phyloP scores from a whole-genome alignment of 805 yeast species.

The Metschnikowia drakensbergensis region DNA sequence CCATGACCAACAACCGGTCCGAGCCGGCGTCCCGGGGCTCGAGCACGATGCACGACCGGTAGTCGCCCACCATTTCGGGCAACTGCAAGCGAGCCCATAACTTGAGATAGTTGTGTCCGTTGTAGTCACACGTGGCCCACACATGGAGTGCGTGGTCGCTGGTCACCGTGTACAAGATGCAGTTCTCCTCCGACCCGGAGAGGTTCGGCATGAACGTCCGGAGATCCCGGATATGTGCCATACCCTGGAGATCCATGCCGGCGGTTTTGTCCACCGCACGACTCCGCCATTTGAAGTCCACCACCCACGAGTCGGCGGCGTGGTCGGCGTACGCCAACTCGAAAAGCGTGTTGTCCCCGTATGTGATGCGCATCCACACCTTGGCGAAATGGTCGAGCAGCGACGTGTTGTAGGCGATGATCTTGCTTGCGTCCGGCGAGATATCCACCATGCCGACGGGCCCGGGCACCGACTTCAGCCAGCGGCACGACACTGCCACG shows the following conservation, averaged over 20 bases:
- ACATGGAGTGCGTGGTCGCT: constrained; percentile 56
- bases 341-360: constrained; percentile 57
- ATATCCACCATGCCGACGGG: constrained; percentile 57
- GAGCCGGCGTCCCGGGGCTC: constrained; percentile 9
- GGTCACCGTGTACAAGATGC: constrained; percentile 58
- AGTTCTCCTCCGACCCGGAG: constrained; percentile 32
- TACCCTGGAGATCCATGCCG: constrained; percentile 12
- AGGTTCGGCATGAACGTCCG: constrained; percentile 29
- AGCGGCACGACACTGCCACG: constrained; percentile 32
- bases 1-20: constrained; percentile 39
- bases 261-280: constrained; percentile 32
- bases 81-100: constrained; percentile 50
- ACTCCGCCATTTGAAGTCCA: constrained; percentile 38
- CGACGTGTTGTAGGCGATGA: constrained; percentile 56
- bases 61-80: constrained; percentile 6
- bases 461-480: constrained; percentile 54
- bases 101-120: constrained; percentile 53
- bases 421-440: constrained; percentile 63
- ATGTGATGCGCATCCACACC: constrained; percentile 72
- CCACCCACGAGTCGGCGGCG: constrained; percentile 45
- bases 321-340: constrained; percentile 70
- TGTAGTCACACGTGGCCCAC: constrained; percentile 65
- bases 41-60: constrained; percentile 6
- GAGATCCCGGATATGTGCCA: constrained; percentile 36
- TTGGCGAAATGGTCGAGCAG: constrained; percentile 64